Base-by-base conservation (phyloP, 352 stramenopile genomes). In the Plasmopara muralis region DNA sequence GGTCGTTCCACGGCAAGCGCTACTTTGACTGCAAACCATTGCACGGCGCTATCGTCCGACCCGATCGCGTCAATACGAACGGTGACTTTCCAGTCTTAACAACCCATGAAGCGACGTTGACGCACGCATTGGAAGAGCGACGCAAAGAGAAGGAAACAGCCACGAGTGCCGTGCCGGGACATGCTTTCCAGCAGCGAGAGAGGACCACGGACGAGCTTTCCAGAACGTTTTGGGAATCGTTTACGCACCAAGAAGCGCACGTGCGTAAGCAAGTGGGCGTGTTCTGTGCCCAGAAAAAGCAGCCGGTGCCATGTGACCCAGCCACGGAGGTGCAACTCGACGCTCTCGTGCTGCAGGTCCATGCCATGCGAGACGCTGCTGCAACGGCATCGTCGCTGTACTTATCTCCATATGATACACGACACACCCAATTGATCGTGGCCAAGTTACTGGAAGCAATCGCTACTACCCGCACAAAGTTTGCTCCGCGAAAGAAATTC, bases 401-500 rank as follows among this genome's bases (percentile, higher is more conserved):
- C 55, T 57, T 95, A 37, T 88, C 84, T n/a, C 76, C 80, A 35
- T 95, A 95, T 45, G 85, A 95, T 50, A 83, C 84, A 45, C 82
- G 85, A 10, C 79, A 92, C 33, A 80, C 82, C 28, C 79, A 93
- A 51, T 37, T 83, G 18, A 84, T 89, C 45, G 37, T 90, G 25
- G 45, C 61, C 16, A 82, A 76, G 45, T 50, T 93, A 13, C 43
- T 78, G 40, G 72, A 86, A 16, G 43, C 82, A 16, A 80, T 93
- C 49, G 83, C 95, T 14, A 61, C 70, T 0, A 88, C 79, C 5
- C 72, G 83, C 2, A 53, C 66, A 51, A 70, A 68, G 4, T 80
- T 95, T 48, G 74, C 79, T 10, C 86, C 86, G 1, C 70, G 86
- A 34, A 93, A 93, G 62, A 93, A 91, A 55, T 95, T 95, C 29